Percentiles rank a stretch among this genome's conserved stretches.
phyloP scores from a whole-genome alignment of 192 early-diverging fungal genomes.

The Podila epicladia region DNA sequence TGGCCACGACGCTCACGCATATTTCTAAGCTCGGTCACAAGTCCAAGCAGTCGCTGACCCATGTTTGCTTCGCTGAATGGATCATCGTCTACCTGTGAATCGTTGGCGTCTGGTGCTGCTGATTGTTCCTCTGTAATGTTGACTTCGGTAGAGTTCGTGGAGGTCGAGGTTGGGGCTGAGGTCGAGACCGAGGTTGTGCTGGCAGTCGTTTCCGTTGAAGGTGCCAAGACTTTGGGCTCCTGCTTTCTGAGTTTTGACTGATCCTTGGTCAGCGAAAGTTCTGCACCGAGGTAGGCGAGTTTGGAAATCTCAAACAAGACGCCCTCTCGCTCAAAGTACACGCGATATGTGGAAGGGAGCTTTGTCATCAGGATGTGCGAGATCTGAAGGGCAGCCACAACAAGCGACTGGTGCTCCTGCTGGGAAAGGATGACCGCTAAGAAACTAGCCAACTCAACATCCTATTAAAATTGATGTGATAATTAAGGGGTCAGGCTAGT shows the following conservation, averaged over 20 bases:
- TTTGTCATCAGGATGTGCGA: constrained; percentile 69
- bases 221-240: neutral
- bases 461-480: neutral
- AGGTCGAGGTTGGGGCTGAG: neutral
- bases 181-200: neutral
- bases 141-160: neutral
- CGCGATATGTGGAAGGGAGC: constrained; percentile 64
- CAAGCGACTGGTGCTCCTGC: constrained; percentile 61
- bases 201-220: neutral
- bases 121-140: neutral
- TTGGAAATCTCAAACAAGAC: constrained; percentile 69
- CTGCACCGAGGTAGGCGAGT: constrained; percentile 45
- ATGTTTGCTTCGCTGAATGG: neutral
- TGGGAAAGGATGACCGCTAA: constrained; percentile 55
- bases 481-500: neutral
- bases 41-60: constrained; percentile 8
- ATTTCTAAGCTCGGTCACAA: constrained; percentile 25
- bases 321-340: constrained; percentile 80
- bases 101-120: neutral
- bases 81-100: neutral
- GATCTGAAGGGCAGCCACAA: constrained; percentile 70
- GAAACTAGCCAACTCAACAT: constrained; percentile 60
- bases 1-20: constrained; percentile 11
- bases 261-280: constrained; percentile 21
- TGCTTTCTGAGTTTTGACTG: neutral